Evolutionary conservation across 768 basidiomycete genomes (phyloP).

Genomic region (Mrakia gelida): DNA sequence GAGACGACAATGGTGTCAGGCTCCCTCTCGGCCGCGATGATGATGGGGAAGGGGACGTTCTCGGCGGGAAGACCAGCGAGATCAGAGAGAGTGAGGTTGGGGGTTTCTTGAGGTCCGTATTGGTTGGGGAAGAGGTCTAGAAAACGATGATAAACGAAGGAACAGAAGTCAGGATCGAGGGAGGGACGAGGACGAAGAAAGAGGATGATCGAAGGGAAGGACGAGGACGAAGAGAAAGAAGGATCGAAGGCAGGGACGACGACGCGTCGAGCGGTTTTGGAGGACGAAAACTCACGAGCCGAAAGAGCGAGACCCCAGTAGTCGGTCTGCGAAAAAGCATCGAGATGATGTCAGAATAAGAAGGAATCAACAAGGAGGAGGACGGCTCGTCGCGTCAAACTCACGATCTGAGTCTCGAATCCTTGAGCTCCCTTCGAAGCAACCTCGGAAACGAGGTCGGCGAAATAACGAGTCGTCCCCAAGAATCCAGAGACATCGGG

Average conservation of each 20-base stretch:
- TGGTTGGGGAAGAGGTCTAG: conserved; percentile 38
- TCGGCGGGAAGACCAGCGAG: conserved; percentile 34
- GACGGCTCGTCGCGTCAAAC: neutral
- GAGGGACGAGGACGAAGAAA: no score
- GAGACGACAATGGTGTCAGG: conserved; percentile 39
- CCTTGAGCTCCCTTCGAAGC: conserved; percentile 39
- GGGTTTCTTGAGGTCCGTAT: conserved; percentile 39
- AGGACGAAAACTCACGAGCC: neutral
- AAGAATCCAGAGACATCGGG: conserved; percentile 36
- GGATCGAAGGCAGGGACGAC: no score
- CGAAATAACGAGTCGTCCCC: conserved; percentile 41
- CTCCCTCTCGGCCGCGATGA: conserved; percentile 42
- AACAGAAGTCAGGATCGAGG: no score
- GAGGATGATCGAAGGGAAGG: no score
- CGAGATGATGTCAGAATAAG: no score
- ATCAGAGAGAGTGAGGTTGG: conserved; percentile 39
- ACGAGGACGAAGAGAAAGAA: no score
- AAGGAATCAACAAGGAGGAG: no score
- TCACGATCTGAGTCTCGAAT: conserved; percentile 41
- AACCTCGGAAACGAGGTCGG: conserved; percentile 40
- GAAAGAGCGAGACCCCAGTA: conserved; percentile 39
- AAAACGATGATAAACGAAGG: no score
- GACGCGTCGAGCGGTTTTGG: no score
- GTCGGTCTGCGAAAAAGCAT: conserved; percentile 35
- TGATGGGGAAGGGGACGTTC: conserved; percentile 41